Conservation (phyloP, 306 rosid species). For the Rosa multiflora region DNA sequence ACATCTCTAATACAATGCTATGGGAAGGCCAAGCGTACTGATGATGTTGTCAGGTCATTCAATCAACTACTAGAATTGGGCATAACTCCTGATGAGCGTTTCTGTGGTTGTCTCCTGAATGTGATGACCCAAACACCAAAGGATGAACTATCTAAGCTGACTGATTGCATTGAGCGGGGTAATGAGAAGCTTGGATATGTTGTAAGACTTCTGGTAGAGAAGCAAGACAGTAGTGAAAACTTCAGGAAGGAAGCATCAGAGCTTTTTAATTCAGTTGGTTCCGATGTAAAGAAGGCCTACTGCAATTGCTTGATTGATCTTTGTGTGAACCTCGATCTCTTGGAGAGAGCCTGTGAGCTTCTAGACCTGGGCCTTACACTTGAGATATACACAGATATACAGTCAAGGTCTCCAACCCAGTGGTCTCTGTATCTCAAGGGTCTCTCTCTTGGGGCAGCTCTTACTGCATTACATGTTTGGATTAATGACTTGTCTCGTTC, state of each 20-base stretch:
- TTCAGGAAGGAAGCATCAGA: constrained; percentile 62
- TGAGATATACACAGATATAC: constrained; percentile 58
- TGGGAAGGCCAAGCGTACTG: constrained; percentile 76
- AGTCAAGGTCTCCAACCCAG: constrained; percentile 56
- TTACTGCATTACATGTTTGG: constrained; percentile 84
- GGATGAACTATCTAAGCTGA: constrained; percentile 65
- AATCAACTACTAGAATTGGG: constrained; percentile 53
- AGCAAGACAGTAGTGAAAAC: constrained; percentile 35
- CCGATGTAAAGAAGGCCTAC: constrained; percentile 61
- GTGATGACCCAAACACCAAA: constrained; percentile 70
- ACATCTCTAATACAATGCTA: constrained; percentile 84
- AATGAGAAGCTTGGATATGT: constrained; percentile 61
- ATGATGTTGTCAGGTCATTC: constrained; percentile 74
- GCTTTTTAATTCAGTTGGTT: constrained; percentile 46
- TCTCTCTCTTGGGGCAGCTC: constrained; percentile 82
- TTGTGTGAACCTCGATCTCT: constrained; percentile 55
- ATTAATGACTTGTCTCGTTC: constrained; percentile 65
- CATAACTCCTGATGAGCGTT: constrained; percentile 66
- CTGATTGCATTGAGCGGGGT: constrained; percentile 60
- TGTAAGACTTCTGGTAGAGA: constrained; percentile 50
- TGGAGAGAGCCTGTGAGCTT: constrained; percentile 58
- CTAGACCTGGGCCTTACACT: constrained; percentile 59
- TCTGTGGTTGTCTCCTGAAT: constrained; percentile 82
- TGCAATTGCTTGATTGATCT: constrained; percentile 82
- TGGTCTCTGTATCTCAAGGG: constrained; percentile 84